Conservation (phyloP, 495 filamentous ascomycete genomes). For the Aspergillus hancockii region DNA sequence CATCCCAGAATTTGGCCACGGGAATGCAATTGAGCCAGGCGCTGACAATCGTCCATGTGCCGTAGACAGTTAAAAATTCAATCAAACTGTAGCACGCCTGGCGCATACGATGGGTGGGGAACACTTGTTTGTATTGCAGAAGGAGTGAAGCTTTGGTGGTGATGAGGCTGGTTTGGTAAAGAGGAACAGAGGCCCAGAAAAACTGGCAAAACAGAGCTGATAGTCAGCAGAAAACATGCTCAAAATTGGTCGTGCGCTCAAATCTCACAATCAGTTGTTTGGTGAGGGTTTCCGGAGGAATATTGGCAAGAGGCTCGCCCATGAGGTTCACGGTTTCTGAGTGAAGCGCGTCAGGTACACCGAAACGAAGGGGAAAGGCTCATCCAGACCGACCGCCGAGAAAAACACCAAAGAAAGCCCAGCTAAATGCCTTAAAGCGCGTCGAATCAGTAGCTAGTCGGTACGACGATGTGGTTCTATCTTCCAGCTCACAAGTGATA, state of each 20-base stretch:
- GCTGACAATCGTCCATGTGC: conserved; percentile 39
- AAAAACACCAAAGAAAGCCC: conserved; percentile 36
- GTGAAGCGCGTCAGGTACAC: too few species aligned
- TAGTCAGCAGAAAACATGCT: too few species aligned
- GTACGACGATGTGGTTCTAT: too few species aligned
- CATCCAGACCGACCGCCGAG: conserved; percentile 28
- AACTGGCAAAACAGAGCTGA: conserved; percentile 18
- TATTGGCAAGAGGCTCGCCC: conserved; percentile 31
- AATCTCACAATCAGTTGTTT: conserved; percentile 39
- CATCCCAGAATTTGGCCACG: conserved; percentile 39
- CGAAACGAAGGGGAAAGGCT: background rate
- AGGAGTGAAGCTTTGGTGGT: conserved; percentile 41
- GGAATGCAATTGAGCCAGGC: conserved; percentile 41
- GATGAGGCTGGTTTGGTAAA: conserved; percentile 37
- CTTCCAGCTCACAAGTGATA: conserved; percentile 32
- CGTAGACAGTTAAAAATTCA: conserved; percentile 34
- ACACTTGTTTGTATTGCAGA: conserved; percentile 40
- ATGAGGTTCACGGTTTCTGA: conserved; percentile 39
- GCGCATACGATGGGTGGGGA: conserved; percentile 37
- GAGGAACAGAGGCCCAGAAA: conserved; percentile 39
- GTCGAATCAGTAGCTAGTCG: background rate
- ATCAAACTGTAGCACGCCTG: conserved; percentile 38
- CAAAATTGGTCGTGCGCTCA: too few species aligned
- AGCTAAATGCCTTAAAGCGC: conserved; percentile 30
- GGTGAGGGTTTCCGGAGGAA: conserved; percentile 23